Evolutionary conservation across 306 rosid species (phyloP).

Genomic region (Trifolium dubium): DNA sequence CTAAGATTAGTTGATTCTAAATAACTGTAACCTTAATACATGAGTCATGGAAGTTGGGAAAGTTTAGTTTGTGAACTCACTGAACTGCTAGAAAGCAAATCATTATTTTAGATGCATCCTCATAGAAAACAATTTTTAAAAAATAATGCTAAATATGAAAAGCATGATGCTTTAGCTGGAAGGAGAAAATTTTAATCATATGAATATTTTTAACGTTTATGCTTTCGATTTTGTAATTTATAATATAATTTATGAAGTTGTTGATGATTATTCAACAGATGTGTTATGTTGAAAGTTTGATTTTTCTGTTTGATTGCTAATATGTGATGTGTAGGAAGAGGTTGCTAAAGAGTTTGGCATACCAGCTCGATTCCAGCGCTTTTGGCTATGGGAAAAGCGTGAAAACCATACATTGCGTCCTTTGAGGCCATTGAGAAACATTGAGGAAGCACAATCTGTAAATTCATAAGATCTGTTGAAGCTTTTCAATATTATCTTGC

Average conservation of each 20-base stretch:
- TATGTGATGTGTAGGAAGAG: not conserved
- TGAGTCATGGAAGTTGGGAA: too few relatives aligned
- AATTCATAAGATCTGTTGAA: not conserved
- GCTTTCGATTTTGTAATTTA: not conserved
- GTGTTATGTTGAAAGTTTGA: not conserved
- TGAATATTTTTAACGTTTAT: not conserved
- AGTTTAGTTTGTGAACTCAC: too few relatives aligned
- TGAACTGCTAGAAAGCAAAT: too few relatives aligned
- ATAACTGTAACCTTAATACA: too few relatives aligned
- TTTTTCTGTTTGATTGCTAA: not conserved
- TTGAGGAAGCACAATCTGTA: not conserved
- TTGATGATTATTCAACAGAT: not conserved
- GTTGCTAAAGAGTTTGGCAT: not conserved
- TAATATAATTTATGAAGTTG: not conserved
- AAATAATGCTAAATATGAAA: not conserved
- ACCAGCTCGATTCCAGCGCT: not conserved
- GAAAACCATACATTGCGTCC: not conserved
- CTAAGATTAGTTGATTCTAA: too few relatives aligned
- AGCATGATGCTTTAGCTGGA: not conserved
- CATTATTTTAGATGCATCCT: too few relatives aligned
- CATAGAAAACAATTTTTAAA: not conserved
- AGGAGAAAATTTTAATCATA: not conserved
- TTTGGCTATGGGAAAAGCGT: not conserved
- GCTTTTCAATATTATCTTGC: not conserved
- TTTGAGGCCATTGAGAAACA: not conserved